Conservation (phyloP, 2,329 filamentous ascomycete species). For the Fonsecaea pedrosoi region DNA sequence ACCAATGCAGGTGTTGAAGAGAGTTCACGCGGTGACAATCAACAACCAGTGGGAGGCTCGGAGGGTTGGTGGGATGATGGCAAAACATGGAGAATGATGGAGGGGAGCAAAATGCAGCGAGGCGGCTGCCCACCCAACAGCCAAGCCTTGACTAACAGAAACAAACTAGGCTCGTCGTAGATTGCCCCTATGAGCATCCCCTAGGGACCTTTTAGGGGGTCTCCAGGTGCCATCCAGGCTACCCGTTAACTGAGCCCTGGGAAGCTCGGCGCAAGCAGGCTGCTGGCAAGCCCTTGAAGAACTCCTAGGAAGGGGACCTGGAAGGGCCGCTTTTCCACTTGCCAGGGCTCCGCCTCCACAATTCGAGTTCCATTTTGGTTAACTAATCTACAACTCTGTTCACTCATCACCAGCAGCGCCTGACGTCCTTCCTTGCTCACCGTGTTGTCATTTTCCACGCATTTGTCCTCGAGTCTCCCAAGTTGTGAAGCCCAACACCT, state of each 20-base stretch:
- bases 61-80: neutral
- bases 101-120: conserved; percentile 1
- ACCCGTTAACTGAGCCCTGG: conserved; percentile 1
- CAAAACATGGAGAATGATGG: conserved; percentile 8
- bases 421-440: conserved; percentile 4
- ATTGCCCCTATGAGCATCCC: neutral
- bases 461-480: neutral
- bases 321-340: neutral
- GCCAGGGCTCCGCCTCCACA: conserved; percentile 6
- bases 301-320: neutral
- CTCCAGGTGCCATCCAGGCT: neutral
- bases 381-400: conserved; percentile 16
- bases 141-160: conserved; percentile 4
- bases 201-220: neutral
- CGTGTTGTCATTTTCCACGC: neutral
- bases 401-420: conserved; percentile 12
- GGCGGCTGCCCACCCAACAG: neutral
- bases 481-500: neutral
- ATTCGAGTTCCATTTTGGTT: neutral
- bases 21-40: neutral
- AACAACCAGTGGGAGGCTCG: neutral
- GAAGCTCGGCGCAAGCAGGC: neutral
- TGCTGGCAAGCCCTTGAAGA: neutral
- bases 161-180: conserved; percentile 4
- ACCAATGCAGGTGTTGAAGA: conserved; percentile 8